Evolutionary conservation across 108 stramenopile genomes (phyloP).

Genomic region (Asterionellopsis glacialis): DNA sequence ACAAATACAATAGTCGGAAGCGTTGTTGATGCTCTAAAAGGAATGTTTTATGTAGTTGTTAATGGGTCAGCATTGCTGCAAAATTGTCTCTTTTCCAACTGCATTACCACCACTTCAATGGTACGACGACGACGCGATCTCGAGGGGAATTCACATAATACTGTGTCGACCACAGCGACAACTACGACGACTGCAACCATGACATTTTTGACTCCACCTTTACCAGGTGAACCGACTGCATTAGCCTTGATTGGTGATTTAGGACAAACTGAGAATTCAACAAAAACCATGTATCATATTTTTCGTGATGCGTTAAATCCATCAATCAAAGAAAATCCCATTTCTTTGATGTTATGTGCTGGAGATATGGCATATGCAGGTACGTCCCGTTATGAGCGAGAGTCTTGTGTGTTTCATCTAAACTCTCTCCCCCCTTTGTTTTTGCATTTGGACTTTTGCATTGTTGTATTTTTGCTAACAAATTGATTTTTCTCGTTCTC

Average conservation of each 20-base stretch:
- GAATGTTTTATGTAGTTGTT: too few relatives aligned
- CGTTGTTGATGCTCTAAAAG: too few relatives aligned
- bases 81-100: background rate
- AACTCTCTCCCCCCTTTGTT: too few relatives aligned
- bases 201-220: conserved; percentile 32
- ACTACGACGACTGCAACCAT: conserved; percentile 7
- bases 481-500: too few relatives aligned
- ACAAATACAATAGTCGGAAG: too few relatives aligned
- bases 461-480: too few relatives aligned
- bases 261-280: conserved; percentile 38
- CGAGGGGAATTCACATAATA: background rate
- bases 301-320: conserved; percentile 10
- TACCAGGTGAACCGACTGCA: conserved; percentile 26
- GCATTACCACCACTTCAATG: background rate
- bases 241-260: conserved; percentile 35
- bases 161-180: background rate
- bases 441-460: too few relatives aligned
- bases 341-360: conserved; percentile 38
- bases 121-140: background rate
- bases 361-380: conserved; percentile 57
- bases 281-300: conserved; percentile 43
- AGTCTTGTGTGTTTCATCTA: too few relatives aligned
- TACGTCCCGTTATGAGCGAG: too few relatives aligned
- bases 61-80: too few relatives aligned
- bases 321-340: conserved; percentile 1